A percentile compares a stretch with the other conserved stretches of the same genome.
Conservation (phyloP, 169 alveolate species). For the Blepharisma undulans region DNA sequence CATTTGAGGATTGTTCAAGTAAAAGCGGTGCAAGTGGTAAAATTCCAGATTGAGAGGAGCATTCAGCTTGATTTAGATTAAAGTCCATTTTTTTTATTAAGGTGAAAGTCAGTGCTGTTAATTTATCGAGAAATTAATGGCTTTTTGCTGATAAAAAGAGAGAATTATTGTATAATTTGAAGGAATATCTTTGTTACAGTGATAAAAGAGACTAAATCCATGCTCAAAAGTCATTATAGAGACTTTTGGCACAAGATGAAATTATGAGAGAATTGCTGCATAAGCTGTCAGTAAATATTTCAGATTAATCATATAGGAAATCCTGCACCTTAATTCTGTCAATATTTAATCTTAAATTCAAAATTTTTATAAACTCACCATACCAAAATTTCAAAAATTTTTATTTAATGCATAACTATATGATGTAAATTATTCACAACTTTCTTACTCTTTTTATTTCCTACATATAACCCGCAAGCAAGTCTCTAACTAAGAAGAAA, state of each 20-base stretch:
- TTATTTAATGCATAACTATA: background rate
- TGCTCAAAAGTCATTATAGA: background rate
- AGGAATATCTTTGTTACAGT: background rate
- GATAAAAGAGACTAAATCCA: too few species aligned
- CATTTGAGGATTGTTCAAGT: background rate
- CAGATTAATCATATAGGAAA: too few species aligned
- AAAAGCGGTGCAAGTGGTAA: background rate
- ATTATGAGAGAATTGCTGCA: background rate
- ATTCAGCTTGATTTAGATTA: background rate
- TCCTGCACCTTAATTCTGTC: too few species aligned
- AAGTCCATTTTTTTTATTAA: background rate
- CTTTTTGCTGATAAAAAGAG: background rate
- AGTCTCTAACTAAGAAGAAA: background rate
- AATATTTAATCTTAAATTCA: too few species aligned
- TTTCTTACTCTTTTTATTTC: background rate
- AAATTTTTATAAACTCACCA: too few species aligned
- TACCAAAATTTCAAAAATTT: too few species aligned
- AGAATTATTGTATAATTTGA: background rate
- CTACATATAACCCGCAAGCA: background rate
- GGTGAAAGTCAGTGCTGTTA: background rate
- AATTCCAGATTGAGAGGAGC: background rate
- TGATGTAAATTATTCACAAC: background rate
- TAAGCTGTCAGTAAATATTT: too few species aligned
- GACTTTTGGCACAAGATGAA: too few species aligned
- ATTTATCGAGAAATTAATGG: background rate